Conservation (phyloP, 148 eudicot genomes). For the Pharnaceum exiguum region DNA sequence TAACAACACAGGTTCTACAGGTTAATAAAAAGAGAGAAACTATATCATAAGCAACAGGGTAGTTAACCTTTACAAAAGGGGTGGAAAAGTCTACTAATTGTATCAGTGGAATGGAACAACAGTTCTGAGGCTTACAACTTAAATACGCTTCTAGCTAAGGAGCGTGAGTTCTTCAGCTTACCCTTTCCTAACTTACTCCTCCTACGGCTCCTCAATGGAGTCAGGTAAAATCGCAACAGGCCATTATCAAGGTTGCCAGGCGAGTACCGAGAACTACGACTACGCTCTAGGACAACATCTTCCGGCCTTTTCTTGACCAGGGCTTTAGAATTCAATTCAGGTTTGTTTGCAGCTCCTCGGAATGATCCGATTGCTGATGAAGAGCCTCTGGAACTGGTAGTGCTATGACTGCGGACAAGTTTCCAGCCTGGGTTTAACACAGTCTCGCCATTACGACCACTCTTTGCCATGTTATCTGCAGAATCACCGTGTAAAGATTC, state of each 20-base stretch:
- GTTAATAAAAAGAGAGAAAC: slow-evolving; percentile 7
- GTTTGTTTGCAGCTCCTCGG: slow-evolving; percentile 17
- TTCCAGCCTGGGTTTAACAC: slow-evolving; percentile 17
- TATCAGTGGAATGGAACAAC: slow-evolving; percentile 8
- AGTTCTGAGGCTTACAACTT: slow-evolving; percentile 38
- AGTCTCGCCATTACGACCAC: slow-evolving; percentile 2
- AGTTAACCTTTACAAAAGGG: slow-evolving; percentile 22
- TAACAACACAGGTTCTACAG: slow-evolving; percentile 7
- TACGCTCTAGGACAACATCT: slow-evolving; percentile 35
- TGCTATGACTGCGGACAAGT: slow-evolving; percentile 39
- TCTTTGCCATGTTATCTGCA: slow-evolving; percentile 20
- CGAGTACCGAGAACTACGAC: slow-evolving; percentile 42
- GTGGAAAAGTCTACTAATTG: neutral
- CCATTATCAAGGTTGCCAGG: slow-evolving; percentile 46
- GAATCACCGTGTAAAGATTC: slow-evolving; percentile 13
- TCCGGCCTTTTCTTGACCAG: slow-evolving; percentile 27
- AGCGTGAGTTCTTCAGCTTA: slow-evolving; percentile 43
- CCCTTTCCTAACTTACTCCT: slow-evolving; percentile 48
- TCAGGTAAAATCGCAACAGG: slow-evolving; percentile 58
- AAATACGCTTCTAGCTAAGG: slow-evolving; percentile 38
- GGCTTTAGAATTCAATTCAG: slow-evolving; percentile 25
- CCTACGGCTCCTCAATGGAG: slow-evolving; percentile 65
- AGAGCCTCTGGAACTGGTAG: slow-evolving; percentile 29
- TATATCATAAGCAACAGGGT: neutral
- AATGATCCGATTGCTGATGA: slow-evolving; percentile 19